These are phyloP conservation scores for Venustampulla echinocandica DNA, from an alignment of 495 filamentous ascomycete genomes.

Conservation along the genomic window DNA sequence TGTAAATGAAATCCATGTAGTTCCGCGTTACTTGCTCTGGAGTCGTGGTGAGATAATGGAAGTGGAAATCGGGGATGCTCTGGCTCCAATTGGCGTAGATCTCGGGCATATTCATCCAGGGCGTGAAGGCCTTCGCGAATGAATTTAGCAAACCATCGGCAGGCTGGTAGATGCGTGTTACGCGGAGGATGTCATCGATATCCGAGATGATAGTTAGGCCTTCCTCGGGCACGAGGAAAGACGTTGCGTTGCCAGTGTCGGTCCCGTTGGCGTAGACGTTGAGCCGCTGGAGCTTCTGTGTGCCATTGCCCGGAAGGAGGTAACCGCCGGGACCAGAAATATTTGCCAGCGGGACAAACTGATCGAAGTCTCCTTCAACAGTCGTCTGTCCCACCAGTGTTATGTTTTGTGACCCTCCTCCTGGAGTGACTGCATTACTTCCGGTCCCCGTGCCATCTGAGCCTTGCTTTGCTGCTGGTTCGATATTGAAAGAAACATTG, in stretches of 20 bases:
- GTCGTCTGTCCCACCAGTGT: conserved; percentile 51
- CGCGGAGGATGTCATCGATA: conserved; percentile 70
- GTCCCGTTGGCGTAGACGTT: conserved; percentile 58
- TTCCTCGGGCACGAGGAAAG: conserved; percentile 60
- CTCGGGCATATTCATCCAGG: conserved; percentile 73
- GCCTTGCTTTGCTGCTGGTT: conserved; percentile 31
- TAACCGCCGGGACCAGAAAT: conserved; percentile 37
- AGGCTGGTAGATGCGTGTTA: conserved; percentile 76
- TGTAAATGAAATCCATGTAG: conserved; percentile 76
- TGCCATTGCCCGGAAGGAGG: conserved; percentile 51
- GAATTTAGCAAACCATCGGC: conserved; percentile 66
- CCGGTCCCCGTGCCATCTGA: conserved; percentile 25
- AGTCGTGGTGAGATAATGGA: conserved; percentile 79
- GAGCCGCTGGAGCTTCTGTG: conserved; percentile 50
- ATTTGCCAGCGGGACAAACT: conserved; percentile 49
- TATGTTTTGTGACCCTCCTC: conserved; percentile 48
- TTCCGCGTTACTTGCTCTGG: conserved; percentile 69
- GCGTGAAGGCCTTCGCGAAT: conserved; percentile 59
- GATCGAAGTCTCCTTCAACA: conserved; percentile 58
- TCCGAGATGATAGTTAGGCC: conserved; percentile 66
- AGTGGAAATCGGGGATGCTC: conserved; percentile 55
- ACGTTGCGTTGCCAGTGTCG: conserved; percentile 60
- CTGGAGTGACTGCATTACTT: conserved; percentile 28
- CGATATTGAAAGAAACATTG: conserved; percentile 55
- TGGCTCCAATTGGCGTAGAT: conserved; percentile 61